A percentile compares a stretch with the other conserved stretches of the same genome.
phyloP scores from a whole-genome alignment of 2,329 filamentous ascomycete species.

The Hypoxylon sp. region DNA sequence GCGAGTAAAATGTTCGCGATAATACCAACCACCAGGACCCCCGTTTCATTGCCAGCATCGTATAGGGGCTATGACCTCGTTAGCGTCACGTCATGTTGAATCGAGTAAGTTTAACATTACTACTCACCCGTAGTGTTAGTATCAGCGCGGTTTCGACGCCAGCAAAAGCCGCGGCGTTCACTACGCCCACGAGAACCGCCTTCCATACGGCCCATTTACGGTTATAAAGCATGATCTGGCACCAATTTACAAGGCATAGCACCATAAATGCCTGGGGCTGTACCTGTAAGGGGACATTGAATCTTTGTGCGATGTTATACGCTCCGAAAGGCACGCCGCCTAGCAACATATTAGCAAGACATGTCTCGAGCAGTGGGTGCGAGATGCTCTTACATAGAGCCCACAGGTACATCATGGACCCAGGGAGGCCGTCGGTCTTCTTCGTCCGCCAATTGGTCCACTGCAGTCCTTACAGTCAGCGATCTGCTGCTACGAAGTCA shows the following conservation, averaged over 20 bases:
- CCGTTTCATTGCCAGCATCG: conserved; percentile 63
- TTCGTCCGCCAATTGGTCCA: conserved; percentile 72
- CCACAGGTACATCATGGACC: conserved; percentile 72
- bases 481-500: neutral
- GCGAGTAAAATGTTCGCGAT: conserved; percentile 68
- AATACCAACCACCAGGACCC: conserved; percentile 67
- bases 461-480: conserved; percentile 6
- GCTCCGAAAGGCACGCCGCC: conserved; percentile 57
- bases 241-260: conserved; percentile 55
- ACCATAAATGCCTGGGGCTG: conserved; percentile 57
- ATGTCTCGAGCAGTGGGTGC: neutral
- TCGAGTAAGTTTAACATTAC: neutral
- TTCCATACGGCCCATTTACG: conserved; percentile 62
- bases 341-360: conserved; percentile 27
- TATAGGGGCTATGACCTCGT: conserved; percentile 62
- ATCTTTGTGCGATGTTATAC: conserved; percentile 56
- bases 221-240: conserved; percentile 54
- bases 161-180: conserved; percentile 59
- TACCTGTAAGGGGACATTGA: conserved; percentile 58
- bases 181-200: conserved; percentile 56
- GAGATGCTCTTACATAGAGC: conserved; percentile 59
- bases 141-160: conserved; percentile 68
- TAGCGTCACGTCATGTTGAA: conserved; percentile 4
- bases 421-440: conserved; percentile 70
- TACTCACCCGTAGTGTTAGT: conserved; percentile 64